phyloP scores from a whole-genome alignment of 495 filamentous ascomycete genomes.

The Hapsidospora chrysogenum region DNA sequence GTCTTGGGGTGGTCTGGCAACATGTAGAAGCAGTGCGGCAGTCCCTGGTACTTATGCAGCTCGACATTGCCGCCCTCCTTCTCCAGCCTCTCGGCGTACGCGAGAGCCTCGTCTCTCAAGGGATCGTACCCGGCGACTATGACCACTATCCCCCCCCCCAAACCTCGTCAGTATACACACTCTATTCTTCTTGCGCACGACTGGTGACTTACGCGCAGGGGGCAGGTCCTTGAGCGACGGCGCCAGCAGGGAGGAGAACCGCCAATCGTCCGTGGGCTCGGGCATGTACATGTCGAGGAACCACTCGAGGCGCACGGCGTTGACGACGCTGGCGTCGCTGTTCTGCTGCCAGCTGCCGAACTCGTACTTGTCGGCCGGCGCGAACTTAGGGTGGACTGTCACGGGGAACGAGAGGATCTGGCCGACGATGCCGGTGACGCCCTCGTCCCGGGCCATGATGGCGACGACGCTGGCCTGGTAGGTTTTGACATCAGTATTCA shows the following conservation, averaged over 20 bases:
- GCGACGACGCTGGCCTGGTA: constrained; percentile 8
- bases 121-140: constrained; percentile 11
- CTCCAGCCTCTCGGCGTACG: constrained; percentile 11
- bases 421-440: constrained; percentile 10
- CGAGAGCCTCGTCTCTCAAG: constrained; percentile 11
- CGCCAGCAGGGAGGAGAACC: constrained; percentile 9
- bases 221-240: constrained; percentile 7
- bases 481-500: neutral
- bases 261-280: constrained; percentile 6
- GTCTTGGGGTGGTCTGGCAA: neutral
- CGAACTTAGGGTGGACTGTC: constrained; percentile 12
- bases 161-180: too few species aligned
- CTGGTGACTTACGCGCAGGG: constrained; percentile 9
- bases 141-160: neutral
- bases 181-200: too few species aligned
- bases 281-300: constrained; percentile 9
- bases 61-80: constrained; percentile 7
- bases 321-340: constrained; percentile 9
- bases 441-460: constrained; percentile 7
- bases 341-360: constrained; percentile 11
- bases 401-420: constrained; percentile 12
- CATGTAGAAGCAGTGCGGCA: constrained; percentile 11
- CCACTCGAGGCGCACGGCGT: constrained; percentile 3
- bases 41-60: constrained; percentile 7
- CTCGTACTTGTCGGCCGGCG: constrained; percentile 12